Evolutionary conservation across 1,284 basidiomycete species (phyloP).

Genomic region (Trametes versicolor): DNA sequence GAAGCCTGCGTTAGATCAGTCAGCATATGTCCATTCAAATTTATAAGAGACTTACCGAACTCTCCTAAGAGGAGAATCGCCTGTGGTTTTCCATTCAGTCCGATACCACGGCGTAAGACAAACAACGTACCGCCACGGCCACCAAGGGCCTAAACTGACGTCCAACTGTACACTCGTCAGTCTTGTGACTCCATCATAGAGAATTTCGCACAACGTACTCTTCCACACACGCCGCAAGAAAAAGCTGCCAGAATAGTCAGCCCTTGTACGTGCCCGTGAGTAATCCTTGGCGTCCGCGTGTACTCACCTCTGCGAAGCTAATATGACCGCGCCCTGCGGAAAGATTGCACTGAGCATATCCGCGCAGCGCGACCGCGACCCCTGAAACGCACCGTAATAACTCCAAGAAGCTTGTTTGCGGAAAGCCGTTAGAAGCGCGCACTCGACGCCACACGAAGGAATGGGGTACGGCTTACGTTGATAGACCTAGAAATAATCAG

Average conservation of each 20-base stretch:
- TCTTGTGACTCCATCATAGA: neutral
- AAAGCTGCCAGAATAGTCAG: slow-evolving; percentile 15
- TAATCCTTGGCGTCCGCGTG: too few species aligned
- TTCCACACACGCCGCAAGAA: slow-evolving; percentile 30
- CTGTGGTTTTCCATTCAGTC: neutral
- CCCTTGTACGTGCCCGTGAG: neutral
- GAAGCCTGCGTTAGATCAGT: slow-evolving; percentile 5
- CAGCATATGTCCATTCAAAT: neutral
- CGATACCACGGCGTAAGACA: too few species aligned
- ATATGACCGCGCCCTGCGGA: slow-evolving; percentile 24
- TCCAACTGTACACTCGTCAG: slow-evolving; percentile 17
- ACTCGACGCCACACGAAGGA: slow-evolving; percentile 9
- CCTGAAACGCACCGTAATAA: slow-evolving; percentile 19
- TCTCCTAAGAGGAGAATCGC: slow-evolving; percentile 18
- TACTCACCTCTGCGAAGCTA: slow-evolving; percentile 25
- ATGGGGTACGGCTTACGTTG: slow-evolving; percentile 22
- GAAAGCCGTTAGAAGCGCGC: neutral
- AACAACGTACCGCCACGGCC: slow-evolving; percentile 22
- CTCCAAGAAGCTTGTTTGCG: slow-evolving; percentile 22
- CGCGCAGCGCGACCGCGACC: neutral
- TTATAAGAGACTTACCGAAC: slow-evolving; percentile 7
- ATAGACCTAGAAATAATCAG: slow-evolving; percentile 25
- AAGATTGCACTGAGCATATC: neutral
- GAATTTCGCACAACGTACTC: slow-evolving; percentile 11
- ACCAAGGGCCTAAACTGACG: slow-evolving; percentile 22